Evolutionary conservation across 345 rosid genomes (phyloP).

Genomic region (Eutrema japonicum): DNA sequence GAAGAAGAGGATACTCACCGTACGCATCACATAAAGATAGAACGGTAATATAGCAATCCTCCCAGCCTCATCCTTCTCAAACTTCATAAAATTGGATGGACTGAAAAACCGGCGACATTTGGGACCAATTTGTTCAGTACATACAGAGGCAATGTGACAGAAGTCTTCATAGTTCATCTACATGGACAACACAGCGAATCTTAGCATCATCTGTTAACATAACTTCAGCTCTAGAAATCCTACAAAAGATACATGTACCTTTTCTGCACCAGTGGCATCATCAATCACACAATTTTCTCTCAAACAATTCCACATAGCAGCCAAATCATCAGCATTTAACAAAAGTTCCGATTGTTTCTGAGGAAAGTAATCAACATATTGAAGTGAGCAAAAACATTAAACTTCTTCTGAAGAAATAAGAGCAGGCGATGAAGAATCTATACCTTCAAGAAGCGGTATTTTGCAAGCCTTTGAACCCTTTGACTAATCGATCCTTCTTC

Average conservation of each 20-base stretch:
- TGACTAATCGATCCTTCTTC: constrained; percentile 97
- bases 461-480: constrained; percentile 92
- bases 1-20: constrained; percentile 56
- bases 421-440: background rate
- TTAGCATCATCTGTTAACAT: constrained; percentile 27
- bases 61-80: constrained; percentile 98
- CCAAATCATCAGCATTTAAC: constrained; percentile 94
- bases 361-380: constrained; percentile 37
- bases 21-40: constrained; percentile 98
- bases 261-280: constrained; percentile 99
- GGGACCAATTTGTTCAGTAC: constrained; percentile 98
- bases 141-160: constrained; percentile 96
- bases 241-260: constrained; percentile 51
- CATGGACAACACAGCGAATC: constrained; percentile 27
- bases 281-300: constrained; percentile 99
- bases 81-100: constrained; percentile 98
- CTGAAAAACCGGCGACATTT: constrained; percentile 97
- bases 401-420: constrained; percentile 9
- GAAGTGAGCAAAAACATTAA: constrained; percentile 4
- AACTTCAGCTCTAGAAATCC: constrained; percentile 11
- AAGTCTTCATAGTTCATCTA: constrained; percentile 99
- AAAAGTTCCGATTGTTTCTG: constrained; percentile 99
- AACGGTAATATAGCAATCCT: constrained; percentile 97
- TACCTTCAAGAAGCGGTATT: constrained; percentile 92
- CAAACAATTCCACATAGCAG: constrained; percentile 99